Conservation (phyloP, 2,329 filamentous ascomycete genomes). For the Ceratocystis diversiconidia region DNA sequence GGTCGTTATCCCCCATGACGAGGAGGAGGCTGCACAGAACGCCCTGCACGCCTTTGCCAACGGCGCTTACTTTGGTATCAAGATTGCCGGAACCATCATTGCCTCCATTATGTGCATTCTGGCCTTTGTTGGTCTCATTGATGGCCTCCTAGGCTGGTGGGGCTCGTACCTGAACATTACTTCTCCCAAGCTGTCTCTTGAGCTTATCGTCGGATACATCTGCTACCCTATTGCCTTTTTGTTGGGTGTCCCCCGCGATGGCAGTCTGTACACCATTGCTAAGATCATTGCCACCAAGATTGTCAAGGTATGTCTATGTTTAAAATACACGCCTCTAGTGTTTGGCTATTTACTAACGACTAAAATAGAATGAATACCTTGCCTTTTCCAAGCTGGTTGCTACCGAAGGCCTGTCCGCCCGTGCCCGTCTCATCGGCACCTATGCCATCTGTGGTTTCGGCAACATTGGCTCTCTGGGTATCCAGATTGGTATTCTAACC, state of each 20-base stretch:
- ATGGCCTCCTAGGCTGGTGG: constrained; percentile 73
- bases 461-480: constrained; percentile 76
- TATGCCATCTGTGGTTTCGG: constrained; percentile 76
- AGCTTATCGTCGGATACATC: constrained; percentile 63
- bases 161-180: constrained; percentile 63
- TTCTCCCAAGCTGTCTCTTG: constrained; percentile 46
- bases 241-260: constrained; percentile 57
- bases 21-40: constrained; percentile 63
- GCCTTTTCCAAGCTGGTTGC: constrained; percentile 52
- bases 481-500: constrained; percentile 75
- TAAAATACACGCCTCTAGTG: background rate
- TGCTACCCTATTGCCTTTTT: constrained; percentile 68
- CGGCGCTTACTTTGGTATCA: constrained; percentile 72
- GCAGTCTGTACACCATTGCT: constrained; percentile 55
- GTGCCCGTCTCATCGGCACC: constrained; percentile 67
- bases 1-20: constrained; percentile 66
- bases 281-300: constrained; percentile 75
- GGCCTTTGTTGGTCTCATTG: constrained; percentile 56
- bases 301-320: constrained; percentile 38
- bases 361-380: constrained; percentile 67
- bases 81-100: constrained; percentile 72
- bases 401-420: constrained; percentile 42
- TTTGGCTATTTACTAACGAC: constrained; percentile 21
- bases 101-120: constrained; percentile 73
- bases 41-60: constrained; percentile 73